These are phyloP conservation scores for Cryptococcus neoformans DNA, from an alignment of 1,284 basidiomycete genomes.

Conservation along the genomic window DNA sequence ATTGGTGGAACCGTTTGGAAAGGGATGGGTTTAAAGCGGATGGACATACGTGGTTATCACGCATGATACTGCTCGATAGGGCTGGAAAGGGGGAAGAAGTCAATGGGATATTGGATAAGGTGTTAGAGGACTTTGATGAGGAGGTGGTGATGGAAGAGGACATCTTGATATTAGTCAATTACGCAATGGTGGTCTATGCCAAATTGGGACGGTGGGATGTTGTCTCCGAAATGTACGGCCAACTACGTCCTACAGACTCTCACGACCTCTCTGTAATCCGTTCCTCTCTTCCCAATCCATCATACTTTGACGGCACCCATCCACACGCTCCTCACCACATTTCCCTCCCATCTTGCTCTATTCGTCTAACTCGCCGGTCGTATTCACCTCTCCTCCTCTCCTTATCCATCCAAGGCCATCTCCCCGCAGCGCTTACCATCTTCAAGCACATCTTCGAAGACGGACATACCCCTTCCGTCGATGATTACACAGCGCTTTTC, in stretches of 20 bases:
- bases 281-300: neutral
- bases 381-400: slow-evolving; percentile 67
- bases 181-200: slow-evolving; percentile 64
- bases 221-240: slow-evolving; percentile 60
- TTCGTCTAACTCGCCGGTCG: slow-evolving; percentile 62
- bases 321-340: neutral
- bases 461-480: slow-evolving; percentile 22
- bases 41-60: slow-evolving; percentile 22
- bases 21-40: slow-evolving; percentile 19
- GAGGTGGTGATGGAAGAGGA: neutral
- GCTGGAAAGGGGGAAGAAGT: slow-evolving; percentile 12
- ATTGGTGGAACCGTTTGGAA: slow-evolving; percentile 25
- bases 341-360: slow-evolving; percentile 11
- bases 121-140: neutral
- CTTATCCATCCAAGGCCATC: slow-evolving; percentile 66
- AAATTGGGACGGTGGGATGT: slow-evolving; percentile 57
- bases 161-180: slow-evolving; percentile 36
- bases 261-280: neutral
- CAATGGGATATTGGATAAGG: slow-evolving; percentile 3
- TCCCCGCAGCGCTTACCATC: slow-evolving; percentile 58
- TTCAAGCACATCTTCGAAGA: slow-evolving; percentile 67
- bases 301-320: neutral
- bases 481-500: slow-evolving; percentile 66
- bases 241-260: neutral
- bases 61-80: slow-evolving; percentile 19